A percentile compares a stretch with the other conserved stretches of the same genome.
phyloP scores from a whole-genome alignment of 352 stramenopile genomes.

The Pythium insidiosum region DNA sequence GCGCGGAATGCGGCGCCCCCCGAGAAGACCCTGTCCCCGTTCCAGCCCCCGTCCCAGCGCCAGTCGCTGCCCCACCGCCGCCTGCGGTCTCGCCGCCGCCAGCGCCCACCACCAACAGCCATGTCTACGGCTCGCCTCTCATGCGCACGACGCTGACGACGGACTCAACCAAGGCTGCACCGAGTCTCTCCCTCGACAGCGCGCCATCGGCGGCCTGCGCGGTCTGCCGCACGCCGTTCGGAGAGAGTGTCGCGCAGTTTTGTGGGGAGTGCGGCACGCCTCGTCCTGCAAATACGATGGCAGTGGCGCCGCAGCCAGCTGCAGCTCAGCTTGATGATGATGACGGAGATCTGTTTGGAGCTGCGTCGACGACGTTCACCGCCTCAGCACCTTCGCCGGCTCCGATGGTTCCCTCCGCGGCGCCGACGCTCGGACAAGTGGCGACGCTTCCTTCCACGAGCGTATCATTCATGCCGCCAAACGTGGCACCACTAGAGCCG shows the following conservation, averaged over 20 bases:
- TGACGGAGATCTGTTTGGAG: constrained; percentile 54
- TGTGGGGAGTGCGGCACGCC: constrained; percentile 71
- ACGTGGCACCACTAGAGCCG: constrained; percentile 5
- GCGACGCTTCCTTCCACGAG: constrained; percentile 15
- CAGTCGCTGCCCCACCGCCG: constrained; percentile 8
- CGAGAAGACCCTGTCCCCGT: constrained; percentile 38
- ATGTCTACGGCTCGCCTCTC: constrained; percentile 13
- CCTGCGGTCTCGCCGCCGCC: constrained; percentile 11
- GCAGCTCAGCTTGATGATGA: constrained; percentile 15
- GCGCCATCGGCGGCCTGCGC: constrained; percentile 4
- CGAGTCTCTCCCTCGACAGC: too few relatives aligned
- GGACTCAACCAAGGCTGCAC: too few relatives aligned
- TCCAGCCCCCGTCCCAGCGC: constrained; percentile 5
- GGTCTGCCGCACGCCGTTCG: constrained; percentile 13
- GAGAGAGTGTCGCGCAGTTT: constrained; percentile 45
- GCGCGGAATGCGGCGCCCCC: constrained; percentile 67
- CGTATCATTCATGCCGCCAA: constrained; percentile 19
- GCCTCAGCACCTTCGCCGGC: constrained; percentile 2
- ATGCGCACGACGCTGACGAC: constrained; percentile 11
- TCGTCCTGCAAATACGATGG: constrained; percentile 13
- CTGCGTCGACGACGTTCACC: constrained; percentile 19
- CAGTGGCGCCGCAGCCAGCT: constrained; percentile 1
- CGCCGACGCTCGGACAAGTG: constrained; percentile 3
- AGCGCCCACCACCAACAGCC: background rate
- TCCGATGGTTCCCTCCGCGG: background rate